These are phyloP conservation scores for Irineochytrium annulatum DNA, from an alignment of 192 early-diverging fungal species.

Conservation along the genomic window DNA sequence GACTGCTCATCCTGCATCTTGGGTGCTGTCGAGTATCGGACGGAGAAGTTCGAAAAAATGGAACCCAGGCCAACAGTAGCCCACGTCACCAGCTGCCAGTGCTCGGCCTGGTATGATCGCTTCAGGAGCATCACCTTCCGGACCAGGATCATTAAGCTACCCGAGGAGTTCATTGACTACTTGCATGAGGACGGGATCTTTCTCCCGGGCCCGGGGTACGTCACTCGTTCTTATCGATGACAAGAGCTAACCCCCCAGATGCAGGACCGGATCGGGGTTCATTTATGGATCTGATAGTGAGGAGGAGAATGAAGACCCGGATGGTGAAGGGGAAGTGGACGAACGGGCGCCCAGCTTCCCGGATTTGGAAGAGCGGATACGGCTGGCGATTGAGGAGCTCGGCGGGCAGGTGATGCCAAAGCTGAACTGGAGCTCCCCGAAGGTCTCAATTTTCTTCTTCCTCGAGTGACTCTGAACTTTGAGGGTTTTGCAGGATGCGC, in stretches of 20 bases:
- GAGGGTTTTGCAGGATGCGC: constrained; percentile 69
- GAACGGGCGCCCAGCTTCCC: constrained; percentile 60
- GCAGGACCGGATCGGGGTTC: constrained; percentile 8
- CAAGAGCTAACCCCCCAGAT: too few species aligned
- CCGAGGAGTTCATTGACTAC: constrained; percentile 77
- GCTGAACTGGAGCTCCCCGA: constrained; percentile 92
- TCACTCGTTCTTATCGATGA: constrained; percentile 5
- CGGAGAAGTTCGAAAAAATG: too few species aligned
- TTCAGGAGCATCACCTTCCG: constrained; percentile 68
- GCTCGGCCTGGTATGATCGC: constrained; percentile 73
- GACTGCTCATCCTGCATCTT: too few species aligned
- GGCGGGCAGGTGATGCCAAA: constrained; percentile 88
- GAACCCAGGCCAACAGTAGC: too few species aligned
- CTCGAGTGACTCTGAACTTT: neutral
- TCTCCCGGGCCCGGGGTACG: constrained; percentile 48
- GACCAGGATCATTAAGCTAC: constrained; percentile 66
- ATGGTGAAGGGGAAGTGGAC: constrained; percentile 42
- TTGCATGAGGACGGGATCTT: constrained; percentile 81
- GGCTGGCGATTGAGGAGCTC: constrained; percentile 60
- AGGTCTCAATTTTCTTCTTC: constrained; percentile 35
- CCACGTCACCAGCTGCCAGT: constrained; percentile 69
- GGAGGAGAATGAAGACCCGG: too few species aligned
- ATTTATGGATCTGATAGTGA: too few species aligned
- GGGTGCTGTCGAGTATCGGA: too few species aligned
- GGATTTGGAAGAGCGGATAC: constrained; percentile 58